Base-by-base conservation (phyloP, 1,284 basidiomycete genomes). In the Cystobasidium pallidum region DNA sequence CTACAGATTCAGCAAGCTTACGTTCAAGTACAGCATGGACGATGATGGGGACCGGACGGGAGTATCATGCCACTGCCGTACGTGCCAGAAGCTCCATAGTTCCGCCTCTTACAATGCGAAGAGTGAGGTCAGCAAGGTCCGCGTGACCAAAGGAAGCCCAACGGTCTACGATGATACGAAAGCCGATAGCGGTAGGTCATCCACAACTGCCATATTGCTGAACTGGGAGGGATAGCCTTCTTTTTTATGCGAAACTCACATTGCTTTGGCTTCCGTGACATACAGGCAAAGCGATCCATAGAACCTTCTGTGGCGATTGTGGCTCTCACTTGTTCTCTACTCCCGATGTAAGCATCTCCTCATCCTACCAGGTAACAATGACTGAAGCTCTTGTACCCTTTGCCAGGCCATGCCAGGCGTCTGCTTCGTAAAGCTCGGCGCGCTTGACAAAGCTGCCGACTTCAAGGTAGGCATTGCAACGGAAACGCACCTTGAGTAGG, bases 31-130 rank as follows among this genome's bases (percentile, higher is more conserved):
- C 58, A 58, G 57, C 0, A 41, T 70, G 3, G 67, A 70, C n/a
- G 49, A 45, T 32, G 70, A 67, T n/a, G 70, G 65, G n/a, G 43
- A 49, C 45, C 36, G 57, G 1, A 49, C 43, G 30, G 68, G 70
- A 43, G 65, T 72, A 41, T 21, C 59, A 21, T 74, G 73, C 59
- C 73, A 67, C 51, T 74, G 73, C 70, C n/a, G 64, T n/a, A 58
- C 58, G 15, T 61, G 58, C 32, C 63, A 61, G 63, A 52, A 66
- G 41, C 45, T 71, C 10, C 55, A 63, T 39, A 71, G 61, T 8
- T 52, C 47, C n/a, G 68, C 59, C 57, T 72, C 70, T 15, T 74
- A 67, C 70, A 74, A 70, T 24, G 41, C 36, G 2, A 26, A 57
- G 43, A 62, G 55, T 30, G 52, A 45, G 28, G 30, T 65, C 28